phyloP scores from a whole-genome alignment of 1,284 basidiomycete genomes.

The Pholiota adiposa region DNA sequence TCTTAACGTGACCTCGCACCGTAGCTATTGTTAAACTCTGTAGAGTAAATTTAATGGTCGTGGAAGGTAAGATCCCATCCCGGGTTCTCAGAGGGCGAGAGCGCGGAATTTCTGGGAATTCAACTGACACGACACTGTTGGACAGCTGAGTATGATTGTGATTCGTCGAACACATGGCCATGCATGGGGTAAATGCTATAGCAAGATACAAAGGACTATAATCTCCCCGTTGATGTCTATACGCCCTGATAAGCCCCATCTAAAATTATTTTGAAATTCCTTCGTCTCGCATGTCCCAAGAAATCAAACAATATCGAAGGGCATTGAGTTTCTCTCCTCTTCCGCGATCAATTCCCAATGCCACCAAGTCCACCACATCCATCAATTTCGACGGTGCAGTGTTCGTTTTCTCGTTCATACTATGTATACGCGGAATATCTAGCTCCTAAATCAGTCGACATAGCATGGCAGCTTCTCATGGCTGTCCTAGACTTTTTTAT shows the following conservation, averaged over 20 bases:
- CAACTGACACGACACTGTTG: background rate
- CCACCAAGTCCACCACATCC: background rate
- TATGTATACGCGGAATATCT: background rate
- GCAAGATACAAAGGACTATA: background rate
- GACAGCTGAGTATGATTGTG: background rate
- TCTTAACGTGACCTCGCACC: background rate
- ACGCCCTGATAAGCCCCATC: background rate
- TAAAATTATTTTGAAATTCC: background rate
- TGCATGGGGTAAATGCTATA: background rate
- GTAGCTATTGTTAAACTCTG: background rate
- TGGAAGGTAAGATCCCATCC: background rate
- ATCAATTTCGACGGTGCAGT: background rate
- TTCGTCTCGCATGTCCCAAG: background rate
- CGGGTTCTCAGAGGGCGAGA: background rate
- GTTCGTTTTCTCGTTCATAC: background rate
- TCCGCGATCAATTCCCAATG: background rate
- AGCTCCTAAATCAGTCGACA: background rate
- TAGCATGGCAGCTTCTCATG: background rate
- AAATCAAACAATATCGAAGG: background rate
- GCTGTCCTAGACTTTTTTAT: background rate
- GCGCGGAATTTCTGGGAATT: background rate
- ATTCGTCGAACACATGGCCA: slow-evolving; percentile 1
- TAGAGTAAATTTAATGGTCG: background rate
- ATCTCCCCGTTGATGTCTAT: background rate
- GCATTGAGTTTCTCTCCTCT: background rate